Evolutionary conservation across 352 stramenopile species (phyloP).

Genomic region (Globisporangium nagaii): DNA sequence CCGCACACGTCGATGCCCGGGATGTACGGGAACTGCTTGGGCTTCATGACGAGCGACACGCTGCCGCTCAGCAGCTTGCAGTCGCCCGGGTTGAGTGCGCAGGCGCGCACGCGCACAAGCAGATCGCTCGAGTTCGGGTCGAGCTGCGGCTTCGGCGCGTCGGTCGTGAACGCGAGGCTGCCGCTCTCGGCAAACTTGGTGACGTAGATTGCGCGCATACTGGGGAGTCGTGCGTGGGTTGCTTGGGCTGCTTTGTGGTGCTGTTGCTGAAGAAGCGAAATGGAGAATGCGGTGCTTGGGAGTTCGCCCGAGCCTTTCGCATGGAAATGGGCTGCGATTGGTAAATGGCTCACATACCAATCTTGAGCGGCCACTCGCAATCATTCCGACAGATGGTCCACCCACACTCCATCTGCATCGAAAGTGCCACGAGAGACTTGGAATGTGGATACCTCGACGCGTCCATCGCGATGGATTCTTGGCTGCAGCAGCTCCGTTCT

Average conservation of each 20-base stretch:
- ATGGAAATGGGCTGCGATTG: neutral
- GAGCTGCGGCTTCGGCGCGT: slow-evolving; percentile 16
- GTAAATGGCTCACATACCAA: neutral
- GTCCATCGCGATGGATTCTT: too few species aligned
- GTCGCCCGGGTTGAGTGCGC: slow-evolving; percentile 29
- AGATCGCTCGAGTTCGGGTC: slow-evolving; percentile 16
- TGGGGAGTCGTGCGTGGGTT: neutral
- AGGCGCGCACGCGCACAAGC: slow-evolving; percentile 24
- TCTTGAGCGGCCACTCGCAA: neutral
- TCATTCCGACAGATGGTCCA: neutral
- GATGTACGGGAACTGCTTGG: slow-evolving; percentile 35
- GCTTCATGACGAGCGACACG: slow-evolving; percentile 33
- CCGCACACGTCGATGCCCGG: slow-evolving; percentile 36
- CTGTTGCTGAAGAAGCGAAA: neutral
- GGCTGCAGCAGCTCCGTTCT: too few species aligned
- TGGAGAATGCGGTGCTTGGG: neutral
- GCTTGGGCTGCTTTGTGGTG: too few species aligned
- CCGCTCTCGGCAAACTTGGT: slow-evolving; percentile 20
- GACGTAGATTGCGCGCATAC: slow-evolving; percentile 37
- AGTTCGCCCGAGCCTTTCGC: neutral
- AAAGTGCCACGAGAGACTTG: too few species aligned
- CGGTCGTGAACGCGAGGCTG: slow-evolving; percentile 21
- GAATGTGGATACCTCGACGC: too few species aligned
- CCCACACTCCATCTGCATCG: neutral
- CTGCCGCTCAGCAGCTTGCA: slow-evolving; percentile 28